Evolutionary conservation across 352 stramenopile genomes (phyloP), one percentile per base, ranked within the genome.

Genomic region (Phytophthora macrochlamydospora): DNA sequence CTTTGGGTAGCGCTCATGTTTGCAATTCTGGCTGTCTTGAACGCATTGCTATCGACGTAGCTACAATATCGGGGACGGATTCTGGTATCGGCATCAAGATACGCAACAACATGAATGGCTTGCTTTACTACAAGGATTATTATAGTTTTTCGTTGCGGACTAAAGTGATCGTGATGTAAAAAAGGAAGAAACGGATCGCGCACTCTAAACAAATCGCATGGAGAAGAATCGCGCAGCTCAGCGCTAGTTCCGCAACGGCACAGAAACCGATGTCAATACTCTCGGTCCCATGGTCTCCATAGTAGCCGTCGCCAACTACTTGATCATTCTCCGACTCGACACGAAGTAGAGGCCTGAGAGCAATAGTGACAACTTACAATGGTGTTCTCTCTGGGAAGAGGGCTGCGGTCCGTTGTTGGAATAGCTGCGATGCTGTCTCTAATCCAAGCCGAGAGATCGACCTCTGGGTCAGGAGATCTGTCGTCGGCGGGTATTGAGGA

Each of bases 1-100:
- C 58, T 79, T 30, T 83, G 73, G 75, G 28, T 81, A 51, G 73
- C 75, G 24, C 56, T 83, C 18, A 32, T 81, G 45, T 79, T 83
- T 42, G 76, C 76, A 8, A 45, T 87, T 18, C 50, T 87, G 28
- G 73, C 76, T 18, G 54, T 73, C 43, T 48, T 78, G 29, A 74
- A 72, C 30, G 69, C 65, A 24, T 49, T 75, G 48, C 68, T 75
- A 65, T 71, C 61, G 31, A 61, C 52, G 13, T 72, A 69, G 37
- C 43, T 45, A 6, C 18, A 24, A 24, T 24, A 24, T 24, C 18
- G 18, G 18, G 18, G 18, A 24, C 18, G 18, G 18, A 24, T 24
- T 24, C 18, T 24, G 18, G 18, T 24, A 24, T 24, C 18, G 18
- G 18, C 18, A 24, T 24, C 18, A 24, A 24, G 18, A 24, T 24